Conservation (phyloP, 768 basidiomycete genomes). For the Tulasnella sp. region DNA sequence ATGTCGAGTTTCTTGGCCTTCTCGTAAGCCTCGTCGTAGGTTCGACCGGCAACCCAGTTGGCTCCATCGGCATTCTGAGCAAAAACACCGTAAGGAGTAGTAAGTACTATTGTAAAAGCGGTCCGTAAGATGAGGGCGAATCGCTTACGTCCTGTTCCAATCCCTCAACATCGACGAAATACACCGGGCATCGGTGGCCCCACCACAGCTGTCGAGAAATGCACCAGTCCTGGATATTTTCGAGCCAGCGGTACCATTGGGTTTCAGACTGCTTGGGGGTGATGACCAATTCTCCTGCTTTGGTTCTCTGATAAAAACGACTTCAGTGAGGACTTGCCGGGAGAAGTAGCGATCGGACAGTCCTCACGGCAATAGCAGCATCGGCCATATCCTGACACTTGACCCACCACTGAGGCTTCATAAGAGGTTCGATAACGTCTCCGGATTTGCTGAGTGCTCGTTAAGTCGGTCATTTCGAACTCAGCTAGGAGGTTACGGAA, state of each 20-base stretch:
- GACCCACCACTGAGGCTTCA: conserved; percentile 99
- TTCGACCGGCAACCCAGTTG: conserved; percentile 89
- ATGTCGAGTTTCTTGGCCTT: conserved; percentile 56
- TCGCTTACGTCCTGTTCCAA: conserved; percentile 56
- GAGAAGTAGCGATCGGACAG: neutral
- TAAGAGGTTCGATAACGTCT: conserved; percentile 88
- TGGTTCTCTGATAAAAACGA: conserved; percentile 60
- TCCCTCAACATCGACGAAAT: conserved; percentile 84
- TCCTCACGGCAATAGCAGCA: conserved; percentile 71
- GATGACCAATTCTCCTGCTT: conserved; percentile 80
- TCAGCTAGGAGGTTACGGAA: neutral
- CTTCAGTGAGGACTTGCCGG: neutral
- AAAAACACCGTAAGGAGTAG: neutral
- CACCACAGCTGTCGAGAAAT: conserved; percentile 99
- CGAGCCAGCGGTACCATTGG: conserved; percentile 96
- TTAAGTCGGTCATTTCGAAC: neutral
- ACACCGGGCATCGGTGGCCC: conserved; percentile 96
- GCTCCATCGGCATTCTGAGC: conserved; percentile 62
- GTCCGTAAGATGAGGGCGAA: neutral
- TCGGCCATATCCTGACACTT: conserved; percentile 86
- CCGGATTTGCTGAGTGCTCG: conserved; percentile 72
- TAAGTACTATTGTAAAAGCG: neutral
- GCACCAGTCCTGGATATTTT: conserved; percentile 97
- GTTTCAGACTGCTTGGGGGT: conserved; percentile 79
- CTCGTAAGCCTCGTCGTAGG: conserved; percentile 66